Conservation (phyloP, 2,329 filamentous ascomycete species). For the Neofusicoccum ribis region DNA sequence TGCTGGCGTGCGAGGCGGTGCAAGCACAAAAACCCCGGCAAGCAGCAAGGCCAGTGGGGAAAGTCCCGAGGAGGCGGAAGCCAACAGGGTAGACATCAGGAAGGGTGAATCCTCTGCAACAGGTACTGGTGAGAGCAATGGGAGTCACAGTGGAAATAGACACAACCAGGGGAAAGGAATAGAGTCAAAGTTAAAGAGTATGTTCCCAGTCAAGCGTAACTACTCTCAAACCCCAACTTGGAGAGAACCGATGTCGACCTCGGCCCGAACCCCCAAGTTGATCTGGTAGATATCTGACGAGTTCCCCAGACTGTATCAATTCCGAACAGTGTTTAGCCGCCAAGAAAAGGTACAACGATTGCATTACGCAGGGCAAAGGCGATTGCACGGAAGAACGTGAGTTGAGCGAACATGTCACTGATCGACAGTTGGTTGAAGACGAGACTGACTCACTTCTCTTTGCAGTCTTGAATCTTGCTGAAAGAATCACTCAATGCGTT, state of each 20-base stretch:
- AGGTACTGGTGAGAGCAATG: neutral
- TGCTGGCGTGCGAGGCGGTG: neutral
- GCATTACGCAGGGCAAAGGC: neutral
- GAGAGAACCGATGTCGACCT: too few relatives aligned
- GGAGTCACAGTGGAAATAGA: neutral
- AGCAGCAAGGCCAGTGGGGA: neutral
- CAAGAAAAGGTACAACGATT: neutral
- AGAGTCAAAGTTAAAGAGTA: neutral
- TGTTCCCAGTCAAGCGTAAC: neutral
- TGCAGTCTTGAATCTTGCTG: neutral
- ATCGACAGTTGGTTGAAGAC: neutral
- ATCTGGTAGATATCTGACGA: neutral
- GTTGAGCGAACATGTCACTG: neutral
- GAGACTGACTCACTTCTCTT: neutral
- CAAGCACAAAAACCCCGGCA: neutral
- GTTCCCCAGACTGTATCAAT: neutral
- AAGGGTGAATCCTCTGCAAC: neutral
- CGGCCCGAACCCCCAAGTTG: too few relatives aligned
- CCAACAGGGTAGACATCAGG: neutral
- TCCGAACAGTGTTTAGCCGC: neutral
- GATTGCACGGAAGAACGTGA: constrained; percentile 5
- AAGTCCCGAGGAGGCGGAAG: neutral
- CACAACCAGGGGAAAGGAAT: neutral
- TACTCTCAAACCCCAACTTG: neutral
- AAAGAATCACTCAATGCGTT: neutral